Conservation (phyloP, 75 land plant genomes). For the Azolla pinnata region DNA sequence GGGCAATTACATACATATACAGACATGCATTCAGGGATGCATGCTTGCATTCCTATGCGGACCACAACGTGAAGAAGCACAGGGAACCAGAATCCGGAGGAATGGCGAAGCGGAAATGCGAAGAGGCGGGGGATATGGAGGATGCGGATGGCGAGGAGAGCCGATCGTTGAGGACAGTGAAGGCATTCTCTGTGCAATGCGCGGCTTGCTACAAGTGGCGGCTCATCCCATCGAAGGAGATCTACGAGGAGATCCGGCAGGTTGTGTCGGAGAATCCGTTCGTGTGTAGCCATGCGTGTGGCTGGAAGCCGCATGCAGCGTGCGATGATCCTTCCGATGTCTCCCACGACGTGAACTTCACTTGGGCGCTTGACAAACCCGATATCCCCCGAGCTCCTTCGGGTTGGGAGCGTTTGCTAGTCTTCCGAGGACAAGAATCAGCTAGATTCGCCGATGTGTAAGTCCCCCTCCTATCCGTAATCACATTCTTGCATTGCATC, state of each 20-base stretch:
- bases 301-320: slow-evolving; percentile 27
- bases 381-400: slow-evolving; percentile 57
- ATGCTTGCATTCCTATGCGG: no score
- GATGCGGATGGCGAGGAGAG: no score
- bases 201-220: slow-evolving; percentile 67
- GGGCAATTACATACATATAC: no score
- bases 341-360: slow-evolving; percentile 32
- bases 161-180: slow-evolving; percentile 14
- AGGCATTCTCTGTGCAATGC: slow-evolving; percentile 55
- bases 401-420: slow-evolving; percentile 36
- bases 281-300: slow-evolving; percentile 30
- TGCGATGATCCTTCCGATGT: slow-evolving; percentile 63
- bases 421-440: slow-evolving; percentile 39
- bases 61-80: no score
- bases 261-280: slow-evolving; percentile 43
- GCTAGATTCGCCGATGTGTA: slow-evolving; percentile 42
- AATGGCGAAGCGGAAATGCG: no score
- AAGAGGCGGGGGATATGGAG: no score
- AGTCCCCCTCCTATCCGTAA: no score
- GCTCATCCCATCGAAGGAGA: slow-evolving; percentile 47
- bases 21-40: no score
- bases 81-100: no score
- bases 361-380: slow-evolving; percentile 73
- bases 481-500: no score
- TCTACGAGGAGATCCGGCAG: slow-evolving; percentile 58